Evolutionary conservation across 306 rosid species (phyloP).

Genomic region (Casuarina cunninghamiana): DNA sequence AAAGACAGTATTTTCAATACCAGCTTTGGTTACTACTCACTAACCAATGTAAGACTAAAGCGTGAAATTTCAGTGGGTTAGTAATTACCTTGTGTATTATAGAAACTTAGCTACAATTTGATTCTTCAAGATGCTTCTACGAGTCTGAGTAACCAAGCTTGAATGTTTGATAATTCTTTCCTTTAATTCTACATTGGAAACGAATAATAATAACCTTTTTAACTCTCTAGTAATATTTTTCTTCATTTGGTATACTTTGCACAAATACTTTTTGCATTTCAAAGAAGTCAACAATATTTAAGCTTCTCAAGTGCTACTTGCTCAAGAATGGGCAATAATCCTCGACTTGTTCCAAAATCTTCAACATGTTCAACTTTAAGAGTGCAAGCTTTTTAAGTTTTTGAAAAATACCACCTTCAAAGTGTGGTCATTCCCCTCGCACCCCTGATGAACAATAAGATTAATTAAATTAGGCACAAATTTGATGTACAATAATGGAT

Average conservation of each 20-base stretch:
- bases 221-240: background rate
- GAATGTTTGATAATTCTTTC: background rate
- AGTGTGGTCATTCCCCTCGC: constrained; percentile 12
- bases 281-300: background rate
- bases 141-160: background rate
- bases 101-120: too few relatives aligned
- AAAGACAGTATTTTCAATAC: too few relatives aligned
- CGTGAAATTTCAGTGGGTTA: too few relatives aligned
- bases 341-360: background rate
- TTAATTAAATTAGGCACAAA: background rate
- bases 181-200: background rate
- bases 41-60: too few relatives aligned
- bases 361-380: background rate
- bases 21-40: too few relatives aligned
- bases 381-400: background rate
- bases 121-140: background rate
- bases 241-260: background rate
- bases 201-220: background rate
- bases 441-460: background rate
- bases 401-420: constrained; percentile 3
- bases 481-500: constrained; percentile 1
- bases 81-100: too few relatives aligned
- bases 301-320: background rate
- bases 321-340: constrained; percentile 6
- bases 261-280: background rate